A percentile compares a stretch with the other conserved stretches of the same genome.
phyloP scores from a whole-genome alignment of 805 yeast species.

The Starmerella kuoi region DNA sequence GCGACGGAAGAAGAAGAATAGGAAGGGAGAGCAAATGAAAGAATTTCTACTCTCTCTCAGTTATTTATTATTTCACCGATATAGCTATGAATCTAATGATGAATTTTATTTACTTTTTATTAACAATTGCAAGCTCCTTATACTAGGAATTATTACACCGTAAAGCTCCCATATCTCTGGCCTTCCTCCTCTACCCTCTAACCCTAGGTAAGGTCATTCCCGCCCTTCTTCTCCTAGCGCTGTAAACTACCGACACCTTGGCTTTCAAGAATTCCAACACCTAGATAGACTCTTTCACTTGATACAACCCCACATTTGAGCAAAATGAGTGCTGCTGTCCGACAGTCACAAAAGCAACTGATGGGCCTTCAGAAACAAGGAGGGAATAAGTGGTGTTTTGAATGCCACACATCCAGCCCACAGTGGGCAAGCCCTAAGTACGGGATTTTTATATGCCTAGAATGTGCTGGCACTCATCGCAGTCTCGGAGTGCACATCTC shows the following conservation, averaged over 20 bases:
- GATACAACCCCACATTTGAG: background rate
- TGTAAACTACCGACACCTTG: too few species aligned
- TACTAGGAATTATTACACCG: too few species aligned
- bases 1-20: too few species aligned
- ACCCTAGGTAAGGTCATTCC: too few species aligned
- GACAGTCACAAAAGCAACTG: conserved; percentile 44
- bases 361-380: conserved; percentile 66
- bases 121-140: too few species aligned
- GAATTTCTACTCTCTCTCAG: too few species aligned
- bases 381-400: conserved; percentile 79
- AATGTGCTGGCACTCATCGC: conserved; percentile 90
- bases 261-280: background rate
- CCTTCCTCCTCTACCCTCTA: background rate
- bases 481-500: conserved; percentile 95
- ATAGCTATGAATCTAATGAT: too few species aligned
- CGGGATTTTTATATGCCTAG: conserved; percentile 92
- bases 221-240: too few species aligned
- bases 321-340: conserved; percentile 10
- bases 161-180: background rate
- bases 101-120: too few species aligned
- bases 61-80: too few species aligned
- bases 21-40: too few species aligned
- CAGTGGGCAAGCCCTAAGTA: conserved; percentile 99
- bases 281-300: background rate
- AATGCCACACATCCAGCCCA: conserved; percentile 90